A percentile compares a stretch with the other conserved stretches of the same genome.
Evolutionary conservation across 805 yeast genomes (phyloP).

Genomic region (Kodamaea jinghongensis): DNA sequence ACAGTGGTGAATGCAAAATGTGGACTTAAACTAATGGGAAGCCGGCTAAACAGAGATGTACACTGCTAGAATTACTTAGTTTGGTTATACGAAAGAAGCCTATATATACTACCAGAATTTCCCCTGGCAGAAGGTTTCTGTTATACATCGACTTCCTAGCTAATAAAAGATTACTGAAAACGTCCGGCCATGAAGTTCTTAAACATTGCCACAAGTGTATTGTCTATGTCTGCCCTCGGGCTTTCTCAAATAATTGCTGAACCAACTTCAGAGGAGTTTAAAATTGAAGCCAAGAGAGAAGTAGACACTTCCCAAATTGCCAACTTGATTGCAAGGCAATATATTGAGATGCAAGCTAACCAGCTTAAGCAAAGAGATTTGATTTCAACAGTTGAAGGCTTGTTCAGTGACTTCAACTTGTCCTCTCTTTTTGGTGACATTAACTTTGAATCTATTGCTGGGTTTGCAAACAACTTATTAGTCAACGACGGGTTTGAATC

Average conservation of each 20-base stretch:
- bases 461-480: constrained; percentile 25
- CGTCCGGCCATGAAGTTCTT: constrained; percentile 9
- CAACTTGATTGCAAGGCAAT: constrained; percentile 1
- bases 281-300: constrained; percentile 5
- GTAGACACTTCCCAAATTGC: not conserved
- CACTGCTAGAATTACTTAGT: constrained; percentile 2
- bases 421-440: constrained; percentile 12
- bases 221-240: constrained; percentile 9
- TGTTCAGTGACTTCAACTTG: constrained; percentile 17
- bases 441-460: constrained; percentile 27
- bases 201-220: constrained; percentile 5
- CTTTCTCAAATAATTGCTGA: constrained; percentile 9
- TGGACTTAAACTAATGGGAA: not conserved
- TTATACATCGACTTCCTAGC: too few relatives aligned
- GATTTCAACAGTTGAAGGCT: constrained; percentile 6
- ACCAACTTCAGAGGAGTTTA: constrained; percentile 10
- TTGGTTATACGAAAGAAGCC: too few relatives aligned
- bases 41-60: not conserved
- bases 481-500: constrained; percentile 8
- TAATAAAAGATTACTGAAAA: not conserved
- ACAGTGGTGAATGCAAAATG: constrained; percentile 1
- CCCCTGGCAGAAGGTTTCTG: too few relatives aligned
- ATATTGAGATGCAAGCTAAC: constrained; percentile 1
- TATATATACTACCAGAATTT: too few relatives aligned
- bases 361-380: constrained; percentile 8